Evolutionary conservation across 192 early-diverging fungal species (phyloP).

Genomic region (Backusella liffmaniae): DNA sequence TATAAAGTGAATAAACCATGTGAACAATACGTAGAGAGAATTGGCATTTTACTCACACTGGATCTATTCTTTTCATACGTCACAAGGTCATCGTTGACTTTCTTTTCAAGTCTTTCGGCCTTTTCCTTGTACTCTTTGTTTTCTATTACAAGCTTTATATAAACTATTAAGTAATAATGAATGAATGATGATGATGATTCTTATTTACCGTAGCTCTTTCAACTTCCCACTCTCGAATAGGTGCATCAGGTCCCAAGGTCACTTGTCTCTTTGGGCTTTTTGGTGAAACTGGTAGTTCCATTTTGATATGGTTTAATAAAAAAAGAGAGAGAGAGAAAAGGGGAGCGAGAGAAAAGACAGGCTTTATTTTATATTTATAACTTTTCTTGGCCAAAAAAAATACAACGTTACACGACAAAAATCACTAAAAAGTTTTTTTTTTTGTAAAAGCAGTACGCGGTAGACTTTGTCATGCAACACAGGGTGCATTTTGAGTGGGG

Average conservation of each 20-base stretch:
- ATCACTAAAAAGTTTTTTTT: no score
- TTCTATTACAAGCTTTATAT: conserved; percentile 6
- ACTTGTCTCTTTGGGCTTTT: conserved; percentile 1
- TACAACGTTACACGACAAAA: neutral
- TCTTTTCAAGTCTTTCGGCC: conserved; percentile 4
- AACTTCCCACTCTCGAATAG: conserved; percentile 21
- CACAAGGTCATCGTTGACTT: conserved; percentile 4
- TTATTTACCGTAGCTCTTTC: conserved; percentile 22
- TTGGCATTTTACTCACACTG: neutral
- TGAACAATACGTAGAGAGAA: neutral
- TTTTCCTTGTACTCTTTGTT: conserved; percentile 3
- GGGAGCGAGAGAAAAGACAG: neutral
- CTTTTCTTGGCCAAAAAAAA: conserved; percentile 6
- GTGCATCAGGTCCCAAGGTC: conserved; percentile 9
- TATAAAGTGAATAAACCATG: neutral
- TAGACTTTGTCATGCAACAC: no score
- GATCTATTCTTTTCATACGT: conserved; percentile 13
- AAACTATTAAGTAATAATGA: neutral
- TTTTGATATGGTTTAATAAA: neutral
- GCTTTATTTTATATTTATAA: neutral
- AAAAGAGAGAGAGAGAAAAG: neutral
- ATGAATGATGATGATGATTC: no score
- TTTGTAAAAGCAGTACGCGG: no score
- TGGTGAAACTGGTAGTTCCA: neutral
- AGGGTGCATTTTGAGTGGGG: no score